Evolutionary conservation across 192 early-diverging fungal species (phyloP), one percentile per base, ranked within the genome.

Genomic region (Backusella sp.): DNA sequence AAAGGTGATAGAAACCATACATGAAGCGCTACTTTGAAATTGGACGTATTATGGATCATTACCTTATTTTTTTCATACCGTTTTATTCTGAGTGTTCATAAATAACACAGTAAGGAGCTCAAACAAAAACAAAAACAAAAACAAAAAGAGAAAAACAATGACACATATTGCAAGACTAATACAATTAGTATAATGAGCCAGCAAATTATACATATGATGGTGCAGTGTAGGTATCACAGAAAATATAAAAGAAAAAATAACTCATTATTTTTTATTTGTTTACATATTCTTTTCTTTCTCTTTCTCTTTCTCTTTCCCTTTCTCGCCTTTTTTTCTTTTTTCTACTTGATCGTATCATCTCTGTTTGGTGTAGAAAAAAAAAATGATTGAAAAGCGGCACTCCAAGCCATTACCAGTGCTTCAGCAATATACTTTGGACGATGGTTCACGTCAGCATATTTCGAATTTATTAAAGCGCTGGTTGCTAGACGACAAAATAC

Each of bases 351-450:
- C 1, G 8, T 23, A 59, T 59, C 21, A 21, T 53, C 32, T 32
- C 32, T 32, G 32, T 53, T 59, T 59, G 7, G 9, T 62, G 23
- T 28, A 62, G 9, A 62, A 26, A 32, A 1, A 1, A 32, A 32
- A 32, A 62, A 62, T 62, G 56, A 26, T 12, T 62, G 56, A 62
- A 62, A 62, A 62, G 8, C 56, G 56, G 23, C 56, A 28, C 26
- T 62, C 56, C 26, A 62, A 62, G 12, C 56, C 56, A 62, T 28
- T 62, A 11, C 56, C 56, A 11, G 23, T 26, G 26, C 21, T 62
- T 28, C 56, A 62, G 12, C 23, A 62, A 14, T 62, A 62, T 62
- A 62, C 56, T 62, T 62, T 71, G n/a, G 70, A 71, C 9, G 42
- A 71, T 71, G n/a, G 26, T 14, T 71, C 70, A 42, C 39, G 44